phyloP scores from a whole-genome alignment of 768 basidiomycete genomes.

The Mycena sanguinolenta region DNA sequence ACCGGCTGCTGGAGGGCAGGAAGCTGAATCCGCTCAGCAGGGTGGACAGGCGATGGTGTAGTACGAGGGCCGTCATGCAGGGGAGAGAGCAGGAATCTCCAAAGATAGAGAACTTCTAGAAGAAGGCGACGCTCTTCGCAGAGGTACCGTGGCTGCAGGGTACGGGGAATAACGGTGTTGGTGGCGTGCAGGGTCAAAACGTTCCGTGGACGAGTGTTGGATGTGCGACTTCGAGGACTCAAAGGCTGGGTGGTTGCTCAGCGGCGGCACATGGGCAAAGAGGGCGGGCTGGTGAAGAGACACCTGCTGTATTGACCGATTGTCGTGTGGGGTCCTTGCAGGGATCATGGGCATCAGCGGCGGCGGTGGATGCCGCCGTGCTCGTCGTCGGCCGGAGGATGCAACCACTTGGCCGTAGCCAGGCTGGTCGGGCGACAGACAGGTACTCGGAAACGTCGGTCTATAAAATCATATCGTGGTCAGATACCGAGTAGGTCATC shows the following conservation, averaged over 20 bases:
- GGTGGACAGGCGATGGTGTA: slow-evolving; percentile 53
- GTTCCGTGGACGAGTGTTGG: slow-evolving; percentile 7
- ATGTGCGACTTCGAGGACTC: slow-evolving; percentile 28
- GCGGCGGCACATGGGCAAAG: slow-evolving; percentile 5
- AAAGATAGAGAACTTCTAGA: slow-evolving; percentile 47
- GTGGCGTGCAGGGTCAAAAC: not conserved
- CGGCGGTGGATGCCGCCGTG: slow-evolving; percentile 65
- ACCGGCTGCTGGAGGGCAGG: slow-evolving; percentile 46
- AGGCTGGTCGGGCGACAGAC: slow-evolving; percentile 86
- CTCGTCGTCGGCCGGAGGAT: slow-evolving; percentile 70
- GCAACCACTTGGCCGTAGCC: slow-evolving; percentile 89
- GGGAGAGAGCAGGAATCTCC: slow-evolving; percentile 51
- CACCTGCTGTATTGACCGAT: not conserved
- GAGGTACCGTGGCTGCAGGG: slow-evolving; percentile 42
- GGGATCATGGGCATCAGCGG: slow-evolving; percentile 43
- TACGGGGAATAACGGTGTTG: slow-evolving; percentile 58
- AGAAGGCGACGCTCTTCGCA: slow-evolving; percentile 28
- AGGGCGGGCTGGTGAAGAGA: slow-evolving; percentile 17
- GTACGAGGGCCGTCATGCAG: slow-evolving; percentile 49
- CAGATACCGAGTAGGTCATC: slow-evolving; percentile 14
- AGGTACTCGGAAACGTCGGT: slow-evolving; percentile 86
- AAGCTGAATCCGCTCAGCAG: slow-evolving; percentile 3
- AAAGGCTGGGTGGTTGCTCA: slow-evolving; percentile 39
- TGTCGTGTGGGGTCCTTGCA: not conserved
- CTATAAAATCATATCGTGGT: slow-evolving; percentile 54